These are phyloP conservation scores for Lepiota subincarnata DNA, from an alignment of 768 basidiomycete genomes.

Conservation along the genomic window DNA sequence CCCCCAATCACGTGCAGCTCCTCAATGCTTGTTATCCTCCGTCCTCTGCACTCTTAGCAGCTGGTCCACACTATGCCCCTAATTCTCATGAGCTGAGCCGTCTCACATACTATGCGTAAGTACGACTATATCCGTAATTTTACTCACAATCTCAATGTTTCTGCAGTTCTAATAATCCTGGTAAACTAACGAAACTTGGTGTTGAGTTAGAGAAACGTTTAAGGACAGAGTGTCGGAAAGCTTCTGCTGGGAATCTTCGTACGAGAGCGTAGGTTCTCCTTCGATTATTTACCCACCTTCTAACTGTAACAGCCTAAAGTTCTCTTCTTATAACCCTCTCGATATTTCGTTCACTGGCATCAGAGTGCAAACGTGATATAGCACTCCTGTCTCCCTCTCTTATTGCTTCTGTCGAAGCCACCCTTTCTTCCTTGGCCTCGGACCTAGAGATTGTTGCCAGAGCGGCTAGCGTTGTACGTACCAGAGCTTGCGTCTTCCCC, in stretches of 20 bases:
- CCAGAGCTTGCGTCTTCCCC: background rate
- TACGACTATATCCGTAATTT: background rate
- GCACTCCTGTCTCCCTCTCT: conserved; percentile 69
- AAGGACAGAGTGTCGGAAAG: conserved; percentile 59
- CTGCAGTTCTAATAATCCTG: conserved; percentile 67
- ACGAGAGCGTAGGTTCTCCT: conserved; percentile 65
- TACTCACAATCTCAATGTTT: conserved; percentile 2
- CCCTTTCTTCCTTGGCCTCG: conserved; percentile 47
- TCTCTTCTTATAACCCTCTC: conserved; percentile 79
- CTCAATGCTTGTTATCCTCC: conserved; percentile 87
- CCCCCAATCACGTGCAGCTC: conserved; percentile 79
- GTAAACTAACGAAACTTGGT: conserved; percentile 75
- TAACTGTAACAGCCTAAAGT: conserved; percentile 31
- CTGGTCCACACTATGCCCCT: conserved; percentile 74
- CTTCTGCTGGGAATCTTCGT: conserved; percentile 70
- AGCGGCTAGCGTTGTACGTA: conserved; percentile 75
- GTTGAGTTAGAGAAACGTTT: conserved; percentile 74
- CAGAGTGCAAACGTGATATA: conserved; percentile 84
- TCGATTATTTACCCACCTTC: background rate
- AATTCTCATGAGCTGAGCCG: conserved; percentile 84
- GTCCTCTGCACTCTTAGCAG: conserved; percentile 63
- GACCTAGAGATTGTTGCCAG: conserved; percentile 77
- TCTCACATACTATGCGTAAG: conserved; percentile 77
- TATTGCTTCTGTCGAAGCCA: conserved; percentile 57
- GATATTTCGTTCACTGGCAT: conserved; percentile 76